A percentile compares a stretch with the other conserved stretches of the same genome.
Conservation (phyloP, 2,329 filamentous ascomycete genomes). For the Nannizziopsis arthrosporioides region DNA sequence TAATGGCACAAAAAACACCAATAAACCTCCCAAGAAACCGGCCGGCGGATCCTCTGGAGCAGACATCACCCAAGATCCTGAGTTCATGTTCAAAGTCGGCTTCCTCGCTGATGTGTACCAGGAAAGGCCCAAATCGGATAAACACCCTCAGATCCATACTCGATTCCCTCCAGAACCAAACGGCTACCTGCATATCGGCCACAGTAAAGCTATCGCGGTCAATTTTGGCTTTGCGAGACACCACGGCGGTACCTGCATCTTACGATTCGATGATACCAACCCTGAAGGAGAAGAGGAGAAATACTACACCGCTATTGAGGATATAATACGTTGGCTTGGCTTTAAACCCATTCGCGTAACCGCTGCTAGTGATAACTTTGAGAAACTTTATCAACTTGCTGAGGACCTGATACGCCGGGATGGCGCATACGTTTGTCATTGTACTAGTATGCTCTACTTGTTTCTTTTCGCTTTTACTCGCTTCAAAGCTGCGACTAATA, state of each 20-base stretch:
- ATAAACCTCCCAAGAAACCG: constrained; percentile 7
- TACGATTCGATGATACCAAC: constrained; percentile 90
- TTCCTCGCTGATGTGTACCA: constrained; percentile 64
- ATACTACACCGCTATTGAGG: constrained; percentile 79
- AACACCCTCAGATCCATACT: constrained; percentile 41
- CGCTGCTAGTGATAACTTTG: constrained; percentile 82
- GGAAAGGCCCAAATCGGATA: constrained; percentile 41
- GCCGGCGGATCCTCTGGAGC: background rate
- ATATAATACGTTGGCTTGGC: constrained; percentile 70
- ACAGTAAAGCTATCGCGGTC: constrained; percentile 88
- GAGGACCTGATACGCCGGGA: constrained; percentile 67
- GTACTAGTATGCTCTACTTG: constrained; percentile 41
- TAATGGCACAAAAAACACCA: constrained; percentile 3
- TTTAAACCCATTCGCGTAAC: constrained; percentile 72
- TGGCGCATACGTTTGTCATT: constrained; percentile 74
- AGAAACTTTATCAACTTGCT: constrained; percentile 74
- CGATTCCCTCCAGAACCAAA: constrained; percentile 83
- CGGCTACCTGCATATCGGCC: constrained; percentile 84
- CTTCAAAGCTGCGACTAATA: background rate
- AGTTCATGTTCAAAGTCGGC: constrained; percentile 68
- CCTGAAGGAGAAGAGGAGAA: constrained; percentile 84
- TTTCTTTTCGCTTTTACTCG: background rate
- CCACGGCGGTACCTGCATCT: constrained; percentile 64
- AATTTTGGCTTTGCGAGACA: constrained; percentile 90
- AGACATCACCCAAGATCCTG: constrained; percentile 31